Evolutionary conservation across 208 protist species (phyloP).

Genomic region (Trypanosoma brucei): DNA sequence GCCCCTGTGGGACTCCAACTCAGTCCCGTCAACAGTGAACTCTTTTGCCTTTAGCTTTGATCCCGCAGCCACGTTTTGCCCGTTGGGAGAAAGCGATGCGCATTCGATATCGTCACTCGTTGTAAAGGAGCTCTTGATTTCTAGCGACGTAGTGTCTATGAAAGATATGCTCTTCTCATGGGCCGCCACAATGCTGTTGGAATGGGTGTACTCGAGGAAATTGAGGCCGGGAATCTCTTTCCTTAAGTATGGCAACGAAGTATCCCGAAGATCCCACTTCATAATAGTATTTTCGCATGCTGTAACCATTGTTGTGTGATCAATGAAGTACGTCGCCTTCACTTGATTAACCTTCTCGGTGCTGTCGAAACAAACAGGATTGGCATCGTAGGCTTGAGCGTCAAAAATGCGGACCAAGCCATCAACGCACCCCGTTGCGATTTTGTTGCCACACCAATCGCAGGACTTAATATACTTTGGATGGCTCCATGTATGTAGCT

Average conservation of each 20-base stretch:
- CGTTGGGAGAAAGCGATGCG: slow-evolving; percentile 82
- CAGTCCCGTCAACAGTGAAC: slow-evolving; percentile 77
- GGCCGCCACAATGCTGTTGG: slow-evolving; percentile 70
- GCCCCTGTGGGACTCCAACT: slow-evolving; percentile 85
- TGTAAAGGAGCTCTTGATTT: slow-evolving; percentile 67
- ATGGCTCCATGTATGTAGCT: slow-evolving; percentile 87
- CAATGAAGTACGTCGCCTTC: slow-evolving; percentile 84
- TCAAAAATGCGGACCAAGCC: slow-evolving; percentile 91
- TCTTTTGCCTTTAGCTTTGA: slow-evolving; percentile 90
- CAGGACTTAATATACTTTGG: slow-evolving; percentile 94
- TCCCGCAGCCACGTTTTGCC: slow-evolving; percentile 75
- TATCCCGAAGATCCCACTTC: slow-evolving; percentile 89
- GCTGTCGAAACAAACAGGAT: slow-evolving; percentile 65
- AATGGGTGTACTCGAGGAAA: slow-evolving; percentile 87
- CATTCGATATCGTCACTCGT: slow-evolving; percentile 84
- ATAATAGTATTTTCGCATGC: slow-evolving; percentile 82
- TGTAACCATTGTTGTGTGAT: slow-evolving; percentile 81
- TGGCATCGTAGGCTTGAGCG: slow-evolving; percentile 67
- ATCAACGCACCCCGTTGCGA: slow-evolving; percentile 90
- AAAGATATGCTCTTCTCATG: slow-evolving; percentile 87
- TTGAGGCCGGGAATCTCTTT: slow-evolving; percentile 83
- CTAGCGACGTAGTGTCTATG: slow-evolving; percentile 81
- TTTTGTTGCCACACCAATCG: slow-evolving; percentile 82
- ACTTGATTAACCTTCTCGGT: slow-evolving; percentile 61
- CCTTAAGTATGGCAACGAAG: slow-evolving; percentile 68